These are phyloP conservation scores for Mycena latifolia DNA, from an alignment of 768 basidiomycete species.

Conservation along the genomic window DNA sequence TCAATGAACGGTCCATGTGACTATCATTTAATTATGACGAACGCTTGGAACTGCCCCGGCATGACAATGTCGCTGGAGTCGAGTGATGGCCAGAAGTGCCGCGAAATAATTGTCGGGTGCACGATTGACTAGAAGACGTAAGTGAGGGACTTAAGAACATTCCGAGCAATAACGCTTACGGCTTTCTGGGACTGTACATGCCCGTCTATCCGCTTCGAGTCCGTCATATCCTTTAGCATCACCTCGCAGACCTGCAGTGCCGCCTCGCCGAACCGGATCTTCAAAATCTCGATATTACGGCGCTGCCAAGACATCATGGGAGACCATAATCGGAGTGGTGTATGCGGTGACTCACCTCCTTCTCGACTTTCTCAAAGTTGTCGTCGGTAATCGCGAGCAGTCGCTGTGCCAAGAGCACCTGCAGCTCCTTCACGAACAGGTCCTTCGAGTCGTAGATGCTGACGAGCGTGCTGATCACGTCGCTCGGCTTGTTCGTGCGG, in stretches of 20 bases:
- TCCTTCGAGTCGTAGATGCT: conserved; percentile 98
- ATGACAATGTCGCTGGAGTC: conserved; percentile 80
- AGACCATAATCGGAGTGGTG: too few species aligned
- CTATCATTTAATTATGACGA: conserved; percentile 42
- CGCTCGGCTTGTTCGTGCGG: conserved; percentile 89
- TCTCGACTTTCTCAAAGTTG: conserved; percentile 82
- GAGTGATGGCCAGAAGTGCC: conserved; percentile 94
- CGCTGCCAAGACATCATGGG: conserved; percentile 62
- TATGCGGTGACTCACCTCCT: conserved; percentile 62
- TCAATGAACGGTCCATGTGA: background rate
- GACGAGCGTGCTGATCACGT: conserved; percentile 95
- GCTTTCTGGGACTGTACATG: conserved; percentile 82
- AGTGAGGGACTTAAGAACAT: background rate
- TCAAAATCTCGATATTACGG: conserved; percentile 92
- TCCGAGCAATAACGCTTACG: conserved; percentile 55
- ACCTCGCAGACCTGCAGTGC: conserved; percentile 97
- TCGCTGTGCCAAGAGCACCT: conserved; percentile 90
- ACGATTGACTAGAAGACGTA: conserved; percentile 66
- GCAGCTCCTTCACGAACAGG: conserved; percentile 95
- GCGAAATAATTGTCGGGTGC: conserved; percentile 92
- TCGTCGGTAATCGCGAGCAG: conserved; percentile 86
- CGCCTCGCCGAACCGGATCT: conserved; percentile 94
- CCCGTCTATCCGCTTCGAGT: conserved; percentile 91
- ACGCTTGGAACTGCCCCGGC: conserved; percentile 90
- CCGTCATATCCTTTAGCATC: conserved; percentile 97